Conservation (phyloP, 306 rosid species). For the Psophocarpus tetragonolobus region DNA sequence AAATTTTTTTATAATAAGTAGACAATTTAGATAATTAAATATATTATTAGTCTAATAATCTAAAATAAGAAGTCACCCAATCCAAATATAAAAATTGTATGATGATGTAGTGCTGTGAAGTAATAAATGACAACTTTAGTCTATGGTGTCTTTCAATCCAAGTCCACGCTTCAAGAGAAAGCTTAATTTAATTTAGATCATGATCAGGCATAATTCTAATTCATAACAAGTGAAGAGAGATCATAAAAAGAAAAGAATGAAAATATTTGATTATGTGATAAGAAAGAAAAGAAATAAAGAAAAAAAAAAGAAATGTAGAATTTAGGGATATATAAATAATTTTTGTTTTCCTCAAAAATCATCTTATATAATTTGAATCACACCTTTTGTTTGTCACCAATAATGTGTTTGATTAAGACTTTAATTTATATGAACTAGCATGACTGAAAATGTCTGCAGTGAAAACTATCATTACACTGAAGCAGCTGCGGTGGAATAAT, state of each 20-base stretch:
- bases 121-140: neutral
- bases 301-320: neutral
- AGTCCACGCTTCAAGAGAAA: neutral
- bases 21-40: no score
- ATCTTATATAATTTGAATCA: neutral
- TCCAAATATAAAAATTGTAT: no score
- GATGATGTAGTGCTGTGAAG: neutral
- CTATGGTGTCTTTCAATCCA: neutral
- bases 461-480: neutral
- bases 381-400: neutral
- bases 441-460: neutral
- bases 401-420: neutral
- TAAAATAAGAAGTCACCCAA: no score
- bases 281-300: neutral
- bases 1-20: no score
- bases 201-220: neutral
- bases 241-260: neutral
- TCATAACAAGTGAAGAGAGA: neutral
- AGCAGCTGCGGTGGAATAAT: neutral
- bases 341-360: neutral
- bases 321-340: neutral
- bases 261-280: neutral
- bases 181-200: neutral
- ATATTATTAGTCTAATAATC: no score
- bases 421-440: neutral